Evolutionary conservation across 2,329 filamentous ascomycete species (phyloP).

Genomic region (Helotiales sp.): DNA sequence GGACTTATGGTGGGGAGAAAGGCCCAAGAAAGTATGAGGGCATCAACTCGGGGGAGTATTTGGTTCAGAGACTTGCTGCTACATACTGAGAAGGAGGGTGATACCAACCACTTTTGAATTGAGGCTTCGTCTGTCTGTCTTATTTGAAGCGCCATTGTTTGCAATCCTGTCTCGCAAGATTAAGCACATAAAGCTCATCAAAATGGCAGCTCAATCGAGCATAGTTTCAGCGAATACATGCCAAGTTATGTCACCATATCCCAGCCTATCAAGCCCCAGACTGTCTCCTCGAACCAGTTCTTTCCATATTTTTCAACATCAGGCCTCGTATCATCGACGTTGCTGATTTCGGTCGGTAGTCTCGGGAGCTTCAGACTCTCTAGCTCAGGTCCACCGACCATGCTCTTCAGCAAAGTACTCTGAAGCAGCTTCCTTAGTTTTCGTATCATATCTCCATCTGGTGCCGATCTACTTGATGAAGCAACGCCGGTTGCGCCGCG

Average conservation of each 20-base stretch:
- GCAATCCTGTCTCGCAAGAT: background rate
- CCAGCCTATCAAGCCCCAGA: slow-evolving; percentile 29
- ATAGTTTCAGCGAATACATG: background rate
- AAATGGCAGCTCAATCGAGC: background rate
- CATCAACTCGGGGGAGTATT: slow-evolving; percentile 80
- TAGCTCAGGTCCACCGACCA: slow-evolving; percentile 29
- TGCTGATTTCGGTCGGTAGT: slow-evolving; percentile 17
- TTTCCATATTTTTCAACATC: slow-evolving; percentile 11
- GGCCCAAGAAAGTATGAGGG: slow-evolving; percentile 78
- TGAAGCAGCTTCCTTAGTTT: slow-evolving; percentile 34
- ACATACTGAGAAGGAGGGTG: slow-evolving; percentile 56
- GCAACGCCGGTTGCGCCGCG: background rate
- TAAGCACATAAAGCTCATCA: background rate
- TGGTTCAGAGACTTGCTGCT: slow-evolving; percentile 76
- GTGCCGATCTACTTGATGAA: background rate
- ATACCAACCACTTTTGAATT: background rate
- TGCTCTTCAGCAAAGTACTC: slow-evolving; percentile 34
- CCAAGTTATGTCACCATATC: slow-evolving; percentile 18
- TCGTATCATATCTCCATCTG: slow-evolving; percentile 22
- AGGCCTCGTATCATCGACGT: background rate
- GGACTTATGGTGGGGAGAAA: slow-evolving; percentile 61
- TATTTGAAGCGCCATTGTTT: background rate
- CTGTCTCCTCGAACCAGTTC: slow-evolving; percentile 24
- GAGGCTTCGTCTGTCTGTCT: background rate
- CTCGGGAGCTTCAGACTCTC: slow-evolving; percentile 30